These are phyloP conservation scores for Moricandia moricandioides DNA, from an alignment of 345 rosid species.

Conservation along the genomic window DNA sequence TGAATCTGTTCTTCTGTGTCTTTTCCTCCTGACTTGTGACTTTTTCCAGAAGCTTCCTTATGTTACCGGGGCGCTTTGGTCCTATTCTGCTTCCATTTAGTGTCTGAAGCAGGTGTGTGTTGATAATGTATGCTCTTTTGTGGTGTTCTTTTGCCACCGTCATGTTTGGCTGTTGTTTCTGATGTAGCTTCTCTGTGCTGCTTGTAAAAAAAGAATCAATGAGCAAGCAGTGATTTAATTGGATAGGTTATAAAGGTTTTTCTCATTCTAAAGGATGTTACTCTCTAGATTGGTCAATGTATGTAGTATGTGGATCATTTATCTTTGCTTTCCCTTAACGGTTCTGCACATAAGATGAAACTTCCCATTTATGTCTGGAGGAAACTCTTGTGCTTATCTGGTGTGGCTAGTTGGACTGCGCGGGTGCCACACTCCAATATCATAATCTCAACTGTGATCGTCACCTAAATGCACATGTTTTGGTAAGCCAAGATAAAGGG, in stretches of 20 bases:
- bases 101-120: slow-evolving; percentile 23
- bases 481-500: too few relatives aligned
- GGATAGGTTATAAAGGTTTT: background rate
- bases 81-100: slow-evolving; percentile 16
- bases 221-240: background rate
- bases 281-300: slow-evolving; percentile 24
- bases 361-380: background rate
- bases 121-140: slow-evolving; percentile 16
- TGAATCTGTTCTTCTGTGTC: too few relatives aligned
- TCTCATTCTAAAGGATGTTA: slow-evolving; percentile 12
- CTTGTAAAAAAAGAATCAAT: background rate
- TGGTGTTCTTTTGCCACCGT: background rate
- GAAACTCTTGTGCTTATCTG: too few relatives aligned
- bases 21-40: slow-evolving; percentile 13
- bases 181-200: slow-evolving; percentile 24
- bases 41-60: slow-evolving; percentile 32
- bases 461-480: too few relatives aligned
- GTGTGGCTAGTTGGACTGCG: too few relatives aligned
- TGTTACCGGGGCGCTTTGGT: slow-evolving; percentile 16
- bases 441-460: too few relatives aligned
- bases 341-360: slow-evolving; percentile 51
- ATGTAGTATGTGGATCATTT: slow-evolving; percentile 20
- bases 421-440: too few relatives aligned
- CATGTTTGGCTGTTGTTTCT: slow-evolving; percentile 22
- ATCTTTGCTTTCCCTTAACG: slow-evolving; percentile 50